Evolutionary conservation across 305 asterid species (phyloP).

Genomic region (Coffea humblotiana): DNA sequence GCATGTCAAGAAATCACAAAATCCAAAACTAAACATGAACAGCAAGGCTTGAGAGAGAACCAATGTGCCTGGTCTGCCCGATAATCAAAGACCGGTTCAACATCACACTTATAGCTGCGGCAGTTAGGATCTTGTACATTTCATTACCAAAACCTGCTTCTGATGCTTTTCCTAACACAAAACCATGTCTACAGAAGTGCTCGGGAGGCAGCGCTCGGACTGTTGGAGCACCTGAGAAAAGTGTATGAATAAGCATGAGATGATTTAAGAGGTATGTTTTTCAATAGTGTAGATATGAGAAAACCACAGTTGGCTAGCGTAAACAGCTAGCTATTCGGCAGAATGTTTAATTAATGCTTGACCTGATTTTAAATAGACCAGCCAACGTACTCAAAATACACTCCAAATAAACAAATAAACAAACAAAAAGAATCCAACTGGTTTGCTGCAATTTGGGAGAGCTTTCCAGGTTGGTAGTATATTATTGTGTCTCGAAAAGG

Average conservation of each 20-base stretch:
- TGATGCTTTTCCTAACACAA: conserved; percentile 89
- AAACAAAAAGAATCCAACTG: background rate
- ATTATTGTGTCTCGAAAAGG: background rate
- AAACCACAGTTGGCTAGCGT: background rate
- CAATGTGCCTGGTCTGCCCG: conserved; percentile 99
- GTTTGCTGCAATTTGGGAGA: background rate
- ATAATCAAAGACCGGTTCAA: conserved; percentile 91
- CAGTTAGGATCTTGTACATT: conserved; percentile 88
- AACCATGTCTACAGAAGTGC: conserved; percentile 85
- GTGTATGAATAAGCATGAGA: conserved; percentile 8
- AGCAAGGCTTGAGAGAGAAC: conserved; percentile 89
- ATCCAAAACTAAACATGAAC: conserved; percentile 31
- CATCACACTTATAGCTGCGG: conserved; percentile 91
- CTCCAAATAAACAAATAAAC: too few species aligned
- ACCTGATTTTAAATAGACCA: background rate
- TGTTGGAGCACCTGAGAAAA: conserved; percentile 67
- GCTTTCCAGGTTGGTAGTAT: background rate
- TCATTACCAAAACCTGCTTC: conserved; percentile 99
- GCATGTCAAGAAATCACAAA: conserved; percentile 22
- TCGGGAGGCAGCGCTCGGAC: conserved; percentile 67
- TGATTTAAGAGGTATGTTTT: background rate
- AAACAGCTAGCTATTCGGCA: background rate
- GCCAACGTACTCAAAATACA: background rate
- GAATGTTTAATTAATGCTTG: background rate
- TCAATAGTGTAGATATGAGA: too few species aligned